A percentile compares a stretch with the other conserved stretches of the same genome.
Conservation (phyloP, 106 monocot species). For the Ottelia alismoides region DNA sequence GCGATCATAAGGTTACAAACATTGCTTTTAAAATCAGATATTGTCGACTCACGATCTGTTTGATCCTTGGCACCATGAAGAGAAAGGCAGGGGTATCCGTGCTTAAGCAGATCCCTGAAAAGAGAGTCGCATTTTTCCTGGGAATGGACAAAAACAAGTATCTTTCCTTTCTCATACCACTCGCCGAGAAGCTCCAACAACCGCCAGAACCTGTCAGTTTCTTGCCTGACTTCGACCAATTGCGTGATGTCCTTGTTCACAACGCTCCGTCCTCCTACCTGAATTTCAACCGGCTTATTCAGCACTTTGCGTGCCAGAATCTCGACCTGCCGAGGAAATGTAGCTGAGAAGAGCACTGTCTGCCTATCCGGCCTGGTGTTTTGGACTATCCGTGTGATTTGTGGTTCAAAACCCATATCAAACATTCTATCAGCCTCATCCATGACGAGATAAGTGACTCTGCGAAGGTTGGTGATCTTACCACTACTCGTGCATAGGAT, state of each 20-base stretch:
- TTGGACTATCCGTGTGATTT: constrained; percentile 84
- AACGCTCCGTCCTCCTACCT: constrained; percentile 93
- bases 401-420: constrained; percentile 98
- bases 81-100: constrained; percentile 94
- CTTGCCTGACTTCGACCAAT: constrained; percentile 80
- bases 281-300: constrained; percentile 86
- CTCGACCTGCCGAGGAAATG: constrained; percentile 96
- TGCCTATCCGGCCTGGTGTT: constrained; percentile 86
- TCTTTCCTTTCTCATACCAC: constrained; percentile 98
- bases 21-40: constrained; percentile 89
- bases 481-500: constrained; percentile 88
- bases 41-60: constrained; percentile 87
- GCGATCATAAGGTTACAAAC: constrained; percentile 90
- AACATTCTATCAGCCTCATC: constrained; percentile 99
- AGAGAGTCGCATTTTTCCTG: constrained; percentile 96
- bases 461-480: constrained; percentile 87
- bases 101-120: constrained; percentile 75
- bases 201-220: constrained; percentile 76
- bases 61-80: constrained; percentile 95
- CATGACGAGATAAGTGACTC: constrained; percentile 93
- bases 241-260: constrained; percentile 92
- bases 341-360: constrained; percentile 93
- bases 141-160: constrained; percentile 92
- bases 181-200: constrained; percentile 83
- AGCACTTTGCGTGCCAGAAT: constrained; percentile 74